A percentile compares a stretch with the other conserved stretches of the same genome.
Evolutionary conservation across 148 eudicot genomes (phyloP).

Genomic region (Mesembryanthemum crystallinum): DNA sequence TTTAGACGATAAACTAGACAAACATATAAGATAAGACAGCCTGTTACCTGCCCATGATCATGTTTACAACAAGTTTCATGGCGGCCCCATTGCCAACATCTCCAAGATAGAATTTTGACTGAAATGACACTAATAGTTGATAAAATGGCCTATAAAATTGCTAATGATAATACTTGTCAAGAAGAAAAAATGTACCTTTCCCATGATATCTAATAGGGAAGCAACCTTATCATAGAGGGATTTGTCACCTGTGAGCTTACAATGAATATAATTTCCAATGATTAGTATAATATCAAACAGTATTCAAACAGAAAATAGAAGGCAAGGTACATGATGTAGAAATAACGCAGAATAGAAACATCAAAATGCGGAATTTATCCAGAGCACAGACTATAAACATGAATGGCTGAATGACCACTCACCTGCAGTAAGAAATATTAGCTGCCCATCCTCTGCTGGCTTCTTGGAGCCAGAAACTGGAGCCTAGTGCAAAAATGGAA

Average conservation of each 20-base stretch:
- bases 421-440: conserved; percentile 90
- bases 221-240: conserved; percentile 61
- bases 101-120: conserved; percentile 92
- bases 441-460: conserved; percentile 94
- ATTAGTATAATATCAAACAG: neutral
- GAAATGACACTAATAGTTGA: conserved; percentile 21
- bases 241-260: conserved; percentile 65
- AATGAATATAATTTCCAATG: conserved; percentile 23
- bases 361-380: neutral
- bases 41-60: conserved; percentile 95
- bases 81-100: conserved; percentile 98
- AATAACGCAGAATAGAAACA: neutral
- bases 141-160: neutral
- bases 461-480: conserved; percentile 97
- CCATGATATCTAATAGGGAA: conserved; percentile 85
- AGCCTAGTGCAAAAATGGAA: conserved; percentile 55
- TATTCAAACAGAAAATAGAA: neutral
- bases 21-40: neutral
- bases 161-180: neutral
- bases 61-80: conserved; percentile 98
- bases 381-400: neutral
- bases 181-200: conserved; percentile 55
- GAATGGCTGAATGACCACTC: neutral
- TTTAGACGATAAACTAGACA: neutral
- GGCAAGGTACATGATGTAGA: neutral